Base-by-base conservation (phyloP, 495 filamentous ascomycete genomes). In the Melanomma pulvis-pyrius region DNA sequence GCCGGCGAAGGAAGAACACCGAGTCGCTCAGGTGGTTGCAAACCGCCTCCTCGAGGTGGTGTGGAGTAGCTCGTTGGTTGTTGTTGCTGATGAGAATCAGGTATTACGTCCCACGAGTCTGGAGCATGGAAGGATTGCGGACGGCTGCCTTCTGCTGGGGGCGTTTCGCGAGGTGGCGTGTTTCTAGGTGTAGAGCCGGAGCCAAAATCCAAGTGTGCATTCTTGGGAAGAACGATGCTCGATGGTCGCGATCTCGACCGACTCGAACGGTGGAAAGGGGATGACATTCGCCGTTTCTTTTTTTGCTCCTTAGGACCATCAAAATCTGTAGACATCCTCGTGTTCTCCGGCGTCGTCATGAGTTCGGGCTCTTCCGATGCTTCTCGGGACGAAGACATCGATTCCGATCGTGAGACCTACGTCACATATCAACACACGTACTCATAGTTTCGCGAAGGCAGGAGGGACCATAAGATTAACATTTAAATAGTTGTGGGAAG, bases 1-100 rank as follows among this genome's bases (percentile, higher is more conserved):
- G 69, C 69, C 7, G 69, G 69, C 13, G 65, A 68, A 25, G 69
- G 69, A 25, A 72, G 59, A 32, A 72, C 65, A 24, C 71, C 67
- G 12, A 73, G 57, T 15, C 67, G 41, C 0, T 69, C 63, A 36
- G 74, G 74, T 39, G 71, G 63, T 30, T 63, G 61, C 50, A 69
- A 48, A 17, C 71, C 58, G 21, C 61, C 62, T 28, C 61, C 65
- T 28, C 68, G 30, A 21, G 66, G 65, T n/a, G 65, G 67, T 17
- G 71, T 69, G 25, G 69, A 55, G 11, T 61, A 34, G 25, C 39
- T 22, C 30, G 4, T 44, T 44, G 39, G 17, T 44, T 44, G 5
- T 17, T 44, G n/a, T 19, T 44, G 52, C 12, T 50, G 30, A 2
- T 48, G 29, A 46, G 32, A 30, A 26, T 39, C 39, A 7, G 56